Conservation (phyloP, 345 rosid species). For the Dipteronia dyeriana region DNA sequence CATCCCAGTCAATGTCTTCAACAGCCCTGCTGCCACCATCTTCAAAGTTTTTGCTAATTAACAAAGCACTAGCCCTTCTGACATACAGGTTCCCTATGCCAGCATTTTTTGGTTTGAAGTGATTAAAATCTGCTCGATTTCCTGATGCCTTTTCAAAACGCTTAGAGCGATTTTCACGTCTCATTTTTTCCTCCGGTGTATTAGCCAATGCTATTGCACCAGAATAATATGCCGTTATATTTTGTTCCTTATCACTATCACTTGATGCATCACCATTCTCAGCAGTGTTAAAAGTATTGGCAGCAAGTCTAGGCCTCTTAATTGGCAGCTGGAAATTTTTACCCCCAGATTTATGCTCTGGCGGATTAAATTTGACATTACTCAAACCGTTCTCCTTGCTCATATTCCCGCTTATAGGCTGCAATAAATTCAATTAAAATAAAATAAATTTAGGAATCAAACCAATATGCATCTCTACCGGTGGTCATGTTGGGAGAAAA, state of each 20-base stretch:
- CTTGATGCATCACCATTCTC: slow-evolving; percentile 82
- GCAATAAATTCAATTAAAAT: slow-evolving; percentile 25
- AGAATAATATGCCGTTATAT: slow-evolving; percentile 73
- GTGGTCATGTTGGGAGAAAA: background rate
- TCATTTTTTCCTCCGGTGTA: slow-evolving; percentile 87
- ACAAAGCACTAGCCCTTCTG: slow-evolving; percentile 75
- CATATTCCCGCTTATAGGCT: slow-evolving; percentile 48
- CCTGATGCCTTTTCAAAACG: slow-evolving; percentile 87
- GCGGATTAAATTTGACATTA: slow-evolving; percentile 36
- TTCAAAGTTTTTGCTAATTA: slow-evolving; percentile 71
- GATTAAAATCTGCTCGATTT: slow-evolving; percentile 51
- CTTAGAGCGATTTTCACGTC: slow-evolving; percentile 89
- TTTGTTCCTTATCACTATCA: slow-evolving; percentile 91
- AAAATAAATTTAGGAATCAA: slow-evolving; percentile 13
- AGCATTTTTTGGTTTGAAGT: slow-evolving; percentile 60
- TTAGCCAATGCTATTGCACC: slow-evolving; percentile 67
- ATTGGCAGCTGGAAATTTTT: slow-evolving; percentile 61
- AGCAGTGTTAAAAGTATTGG: slow-evolving; percentile 42
- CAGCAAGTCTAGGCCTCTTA: slow-evolving; percentile 74
- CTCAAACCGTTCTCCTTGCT: slow-evolving; percentile 53
- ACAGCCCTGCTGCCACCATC: slow-evolving; percentile 84
- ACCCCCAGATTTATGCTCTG: slow-evolving; percentile 52
- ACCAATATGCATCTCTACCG: slow-evolving; percentile 8
- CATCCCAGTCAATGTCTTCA: slow-evolving; percentile 99
- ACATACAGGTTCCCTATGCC: slow-evolving; percentile 64